A percentile compares a stretch with the other conserved stretches of the same genome.
phyloP scores from a whole-genome alignment of 2,329 filamentous ascomycete genomes.

The Cordyceps pruinosa region DNA sequence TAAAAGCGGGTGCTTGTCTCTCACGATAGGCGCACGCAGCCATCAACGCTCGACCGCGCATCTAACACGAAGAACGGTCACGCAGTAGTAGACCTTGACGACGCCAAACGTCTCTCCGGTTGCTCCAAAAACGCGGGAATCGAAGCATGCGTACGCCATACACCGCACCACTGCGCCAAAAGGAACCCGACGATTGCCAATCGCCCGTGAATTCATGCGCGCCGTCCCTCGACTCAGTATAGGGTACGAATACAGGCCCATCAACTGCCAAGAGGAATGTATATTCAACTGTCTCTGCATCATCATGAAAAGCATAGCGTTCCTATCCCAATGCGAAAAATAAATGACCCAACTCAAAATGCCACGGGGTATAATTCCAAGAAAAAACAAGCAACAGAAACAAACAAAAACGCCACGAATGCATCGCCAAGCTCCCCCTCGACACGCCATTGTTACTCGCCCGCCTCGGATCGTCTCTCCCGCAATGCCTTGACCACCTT shows the following conservation, averaged over 20 bases:
- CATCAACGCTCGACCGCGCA: too few species aligned
- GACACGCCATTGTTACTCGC: neutral
- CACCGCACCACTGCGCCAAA: neutral
- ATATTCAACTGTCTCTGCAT: neutral
- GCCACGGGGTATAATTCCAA: constrained; percentile 3
- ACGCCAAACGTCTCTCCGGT: too few species aligned
- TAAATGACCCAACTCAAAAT: neutral
- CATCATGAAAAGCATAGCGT: neutral
- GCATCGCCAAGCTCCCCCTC: neutral
- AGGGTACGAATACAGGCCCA: neutral
- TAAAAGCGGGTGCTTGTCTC: too few species aligned
- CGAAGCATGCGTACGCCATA: too few species aligned
- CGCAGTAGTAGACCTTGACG: too few species aligned
- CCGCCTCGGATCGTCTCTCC: constrained; percentile 32
- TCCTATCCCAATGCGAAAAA: neutral
- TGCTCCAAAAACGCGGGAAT: too few species aligned
- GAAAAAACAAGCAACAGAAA: neutral
- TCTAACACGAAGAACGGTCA: too few species aligned
- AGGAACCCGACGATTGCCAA: neutral
- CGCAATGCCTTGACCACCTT: constrained; percentile 76
- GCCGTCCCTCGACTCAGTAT: neutral
- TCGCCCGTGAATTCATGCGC: neutral
- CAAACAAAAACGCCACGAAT: neutral
- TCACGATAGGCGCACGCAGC: too few species aligned
- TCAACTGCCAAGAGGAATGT: neutral